These are phyloP conservation scores for Pelagomonas calceolata DNA, from an alignment of 108 stramenopile species.

Conservation along the genomic window DNA sequence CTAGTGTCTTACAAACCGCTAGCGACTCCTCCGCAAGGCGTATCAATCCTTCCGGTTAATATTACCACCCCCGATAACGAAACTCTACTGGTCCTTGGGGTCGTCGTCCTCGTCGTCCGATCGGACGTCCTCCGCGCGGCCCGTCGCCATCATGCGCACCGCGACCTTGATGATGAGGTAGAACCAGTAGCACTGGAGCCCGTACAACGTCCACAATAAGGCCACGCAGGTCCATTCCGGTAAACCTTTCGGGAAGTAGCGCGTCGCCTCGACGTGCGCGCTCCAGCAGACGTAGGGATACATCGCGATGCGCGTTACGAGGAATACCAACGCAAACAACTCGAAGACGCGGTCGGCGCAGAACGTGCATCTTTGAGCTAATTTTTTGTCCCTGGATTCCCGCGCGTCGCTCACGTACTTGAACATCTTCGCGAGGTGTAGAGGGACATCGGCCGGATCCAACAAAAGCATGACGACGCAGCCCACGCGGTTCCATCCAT, in stretches of 20 bases:
- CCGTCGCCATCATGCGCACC: slow-evolving; percentile 16
- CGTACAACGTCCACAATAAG: slow-evolving; percentile 22
- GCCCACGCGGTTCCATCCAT: slow-evolving; percentile 27
- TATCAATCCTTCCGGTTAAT: too few species aligned
- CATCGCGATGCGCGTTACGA: slow-evolving; percentile 30
- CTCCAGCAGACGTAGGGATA: slow-evolving; percentile 36
- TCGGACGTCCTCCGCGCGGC: slow-evolving; percentile 26
- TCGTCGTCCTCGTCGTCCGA: slow-evolving; percentile 22
- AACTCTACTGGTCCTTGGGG: too few species aligned
- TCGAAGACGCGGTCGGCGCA: slow-evolving; percentile 38
- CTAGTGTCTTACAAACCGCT: too few species aligned
- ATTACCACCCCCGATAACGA: too few species aligned
- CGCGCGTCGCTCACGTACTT: slow-evolving; percentile 24
- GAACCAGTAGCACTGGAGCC: slow-evolving; percentile 37
- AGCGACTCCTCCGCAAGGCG: too few species aligned
- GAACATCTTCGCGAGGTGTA: slow-evolving; percentile 39
- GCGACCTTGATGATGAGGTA: slow-evolving; percentile 32
- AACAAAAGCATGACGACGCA: slow-evolving; percentile 45
- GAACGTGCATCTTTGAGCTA: background rate
- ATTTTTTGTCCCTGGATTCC: background rate
- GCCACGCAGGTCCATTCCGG: slow-evolving; percentile 4
- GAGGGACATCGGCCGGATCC: slow-evolving; percentile 39
- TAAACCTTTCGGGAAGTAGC: background rate
- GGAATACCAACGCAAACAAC: slow-evolving; percentile 33
- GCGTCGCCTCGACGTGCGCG: slow-evolving; percentile 7